A percentile compares a stretch with the other conserved stretches of the same genome.
Conservation (phyloP, 495 filamentous ascomycete species). For the Trypethelium eluteriae region DNA sequence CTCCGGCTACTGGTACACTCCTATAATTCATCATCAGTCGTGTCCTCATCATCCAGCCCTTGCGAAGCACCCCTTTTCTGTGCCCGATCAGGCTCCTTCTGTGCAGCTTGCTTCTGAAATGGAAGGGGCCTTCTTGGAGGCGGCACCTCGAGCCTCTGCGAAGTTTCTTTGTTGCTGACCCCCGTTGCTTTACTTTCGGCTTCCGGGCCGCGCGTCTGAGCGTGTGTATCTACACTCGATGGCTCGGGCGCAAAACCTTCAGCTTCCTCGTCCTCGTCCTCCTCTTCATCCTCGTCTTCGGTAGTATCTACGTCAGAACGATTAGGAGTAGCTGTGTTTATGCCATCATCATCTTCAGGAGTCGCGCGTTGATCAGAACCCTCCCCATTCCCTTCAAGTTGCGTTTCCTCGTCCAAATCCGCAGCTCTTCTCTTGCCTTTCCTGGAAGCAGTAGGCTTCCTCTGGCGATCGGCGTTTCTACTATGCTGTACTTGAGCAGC, state of each 20-base stretch:
- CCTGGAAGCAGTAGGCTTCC: constrained; percentile 26
- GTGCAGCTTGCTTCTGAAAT: constrained; percentile 18
- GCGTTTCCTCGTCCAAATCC: constrained; percentile 14
- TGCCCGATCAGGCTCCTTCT: constrained; percentile 13
- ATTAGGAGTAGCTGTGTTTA: constrained; percentile 18
- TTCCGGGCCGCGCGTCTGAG: neutral
- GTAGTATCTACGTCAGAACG: constrained; percentile 23
- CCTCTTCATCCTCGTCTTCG: constrained; percentile 23
- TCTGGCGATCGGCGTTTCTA: neutral
- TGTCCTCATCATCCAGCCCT: constrained; percentile 21
- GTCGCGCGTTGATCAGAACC: neutral
- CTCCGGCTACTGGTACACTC: no score
- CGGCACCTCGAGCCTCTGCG: constrained; percentile 8
- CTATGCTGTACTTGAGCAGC: constrained; percentile 17
- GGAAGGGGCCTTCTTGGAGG: constrained; percentile 24
- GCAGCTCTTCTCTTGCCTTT: constrained; percentile 30
- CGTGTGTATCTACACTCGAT: neutral
- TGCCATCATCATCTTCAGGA: constrained; percentile 15
- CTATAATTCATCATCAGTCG: constrained; percentile 29
- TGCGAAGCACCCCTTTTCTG: neutral
- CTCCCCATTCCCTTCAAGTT: constrained; percentile 22
- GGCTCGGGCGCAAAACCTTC: constrained; percentile 6
- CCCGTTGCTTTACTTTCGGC: constrained; percentile 9
- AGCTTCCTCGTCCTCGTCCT: constrained; percentile 14
- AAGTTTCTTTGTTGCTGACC: neutral